Percentiles rank a stretch among this genome's conserved stretches.
phyloP scores from a whole-genome alignment of 352 stramenopile species.

The Phytophthora sansomeana region DNA sequence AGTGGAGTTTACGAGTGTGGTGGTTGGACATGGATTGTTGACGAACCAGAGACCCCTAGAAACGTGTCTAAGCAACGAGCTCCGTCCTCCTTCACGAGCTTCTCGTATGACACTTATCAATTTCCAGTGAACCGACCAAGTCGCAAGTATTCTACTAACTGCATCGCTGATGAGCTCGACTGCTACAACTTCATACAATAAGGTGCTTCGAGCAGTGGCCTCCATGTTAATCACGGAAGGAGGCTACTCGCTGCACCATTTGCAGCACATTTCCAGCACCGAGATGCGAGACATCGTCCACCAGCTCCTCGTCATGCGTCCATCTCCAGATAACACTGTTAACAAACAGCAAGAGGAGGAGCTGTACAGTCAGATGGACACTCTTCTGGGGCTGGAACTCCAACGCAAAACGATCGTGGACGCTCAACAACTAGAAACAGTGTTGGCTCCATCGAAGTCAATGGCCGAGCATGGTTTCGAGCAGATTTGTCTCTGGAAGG shows the following conservation, averaged over 20 bases:
- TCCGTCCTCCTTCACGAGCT: background rate
- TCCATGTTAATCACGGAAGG: background rate
- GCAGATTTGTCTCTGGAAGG: constrained; percentile 67
- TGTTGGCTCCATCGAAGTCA: background rate
- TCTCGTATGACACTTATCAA: background rate
- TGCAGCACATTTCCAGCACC: background rate
- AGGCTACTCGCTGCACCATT: background rate
- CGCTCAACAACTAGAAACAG: constrained; percentile 15
- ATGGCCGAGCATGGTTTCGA: constrained; percentile 20
- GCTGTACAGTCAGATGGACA: constrained; percentile 48
- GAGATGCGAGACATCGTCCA: background rate
- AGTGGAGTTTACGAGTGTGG: background rate
- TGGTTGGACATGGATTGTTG: background rate
- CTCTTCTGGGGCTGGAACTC: constrained; percentile 34
- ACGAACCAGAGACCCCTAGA: background rate
- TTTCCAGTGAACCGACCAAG: background rate
- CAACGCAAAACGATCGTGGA: constrained; percentile 31
- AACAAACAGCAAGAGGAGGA: constrained; percentile 35
- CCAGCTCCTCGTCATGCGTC: background rate
- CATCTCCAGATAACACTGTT: background rate
- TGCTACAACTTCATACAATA: background rate
- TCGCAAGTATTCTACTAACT: background rate
- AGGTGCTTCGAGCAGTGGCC: background rate
- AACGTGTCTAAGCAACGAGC: background rate
- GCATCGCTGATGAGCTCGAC: background rate